Percentiles rank a stretch among this genome's conserved stretches.
These are phyloP conservation scores for Pseudonitzschia pungens DNA, from an alignment of 108 stramenopile genomes.

Conservation along the genomic window DNA sequence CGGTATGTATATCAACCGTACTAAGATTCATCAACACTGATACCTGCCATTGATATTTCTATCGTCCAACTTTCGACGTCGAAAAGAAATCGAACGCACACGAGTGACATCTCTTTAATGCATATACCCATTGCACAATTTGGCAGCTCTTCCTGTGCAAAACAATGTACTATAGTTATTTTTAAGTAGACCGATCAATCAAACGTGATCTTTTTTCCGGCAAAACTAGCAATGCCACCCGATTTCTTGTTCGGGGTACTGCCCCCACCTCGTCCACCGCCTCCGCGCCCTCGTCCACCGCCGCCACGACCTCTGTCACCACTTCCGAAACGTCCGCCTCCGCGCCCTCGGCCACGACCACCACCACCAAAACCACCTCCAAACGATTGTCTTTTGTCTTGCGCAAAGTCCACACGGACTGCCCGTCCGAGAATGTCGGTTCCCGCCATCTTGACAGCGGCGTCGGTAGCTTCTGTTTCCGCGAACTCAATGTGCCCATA, in stretches of 20 bases:
- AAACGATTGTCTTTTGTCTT: conserved; percentile 42
- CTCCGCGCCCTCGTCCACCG: conserved; percentile 13
- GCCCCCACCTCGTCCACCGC: conserved; percentile 69
- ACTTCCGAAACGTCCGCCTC: conserved; percentile 54
- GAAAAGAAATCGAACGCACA: no score
- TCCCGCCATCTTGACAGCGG: conserved; percentile 84
- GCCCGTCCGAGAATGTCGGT: conserved; percentile 83
- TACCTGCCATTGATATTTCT: no score
- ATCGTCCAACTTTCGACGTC: no score
- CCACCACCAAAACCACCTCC: conserved; percentile 55
- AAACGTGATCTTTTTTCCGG: conserved; percentile 93
- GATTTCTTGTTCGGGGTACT: conserved; percentile 56
- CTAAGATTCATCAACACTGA: no score
- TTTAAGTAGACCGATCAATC: conserved; percentile 40
- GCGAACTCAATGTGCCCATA: conserved; percentile 95
- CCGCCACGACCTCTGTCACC: conserved; percentile 71
- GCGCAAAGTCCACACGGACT: conserved; percentile 90
- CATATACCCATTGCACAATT: no score
- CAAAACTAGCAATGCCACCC: conserved; percentile 78
- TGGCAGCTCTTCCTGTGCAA: no score
- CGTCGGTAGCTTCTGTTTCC: conserved; percentile 83
- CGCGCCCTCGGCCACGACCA: conserved; percentile 60
- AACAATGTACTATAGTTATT: no score
- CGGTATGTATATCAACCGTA: no score
- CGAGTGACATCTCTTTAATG: no score